Evolutionary conservation across 1,284 basidiomycete species (phyloP).

Genomic region (Ganoderma multipileum): DNA sequence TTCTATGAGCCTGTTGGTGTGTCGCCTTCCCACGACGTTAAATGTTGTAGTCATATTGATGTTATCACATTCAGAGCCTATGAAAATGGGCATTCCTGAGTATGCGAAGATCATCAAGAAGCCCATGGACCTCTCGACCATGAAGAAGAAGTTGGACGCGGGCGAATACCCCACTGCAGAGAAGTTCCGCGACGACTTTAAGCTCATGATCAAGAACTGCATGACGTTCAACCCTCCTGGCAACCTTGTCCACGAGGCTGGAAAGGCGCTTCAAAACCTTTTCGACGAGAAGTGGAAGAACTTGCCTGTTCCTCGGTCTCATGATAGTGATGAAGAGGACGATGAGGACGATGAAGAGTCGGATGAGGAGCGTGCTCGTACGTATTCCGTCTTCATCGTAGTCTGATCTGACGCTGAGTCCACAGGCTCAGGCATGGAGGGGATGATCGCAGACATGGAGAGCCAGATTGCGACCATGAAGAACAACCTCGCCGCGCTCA

Average conservation of each 20-base stretch:
- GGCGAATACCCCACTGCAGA: conserved; percentile 78
- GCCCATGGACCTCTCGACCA: conserved; percentile 94
- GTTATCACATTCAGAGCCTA: conserved; percentile 59
- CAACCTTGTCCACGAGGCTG: conserved; percentile 86
- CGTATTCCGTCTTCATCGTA: conserved; percentile 34
- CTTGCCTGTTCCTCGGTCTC: conserved; percentile 67
- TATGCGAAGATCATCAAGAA: conserved; percentile 92
- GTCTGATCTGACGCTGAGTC: conserved; percentile 5
- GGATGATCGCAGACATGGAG: conserved; percentile 75
- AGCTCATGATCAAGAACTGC: conserved; percentile 94
- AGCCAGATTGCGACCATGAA: conserved; percentile 77
- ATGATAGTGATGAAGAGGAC: conserved; percentile 59
- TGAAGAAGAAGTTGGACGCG: conserved; percentile 83
- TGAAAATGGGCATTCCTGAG: conserved; percentile 82
- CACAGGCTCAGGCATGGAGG: conserved; percentile 44
- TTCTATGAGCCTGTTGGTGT: conserved; percentile 94
- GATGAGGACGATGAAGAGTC: conserved; percentile 50
- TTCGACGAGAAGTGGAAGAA: conserved; percentile 93
- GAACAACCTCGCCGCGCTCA: conserved; percentile 64
- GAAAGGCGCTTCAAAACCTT: conserved; percentile 79
- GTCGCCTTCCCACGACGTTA: conserved; percentile 40
- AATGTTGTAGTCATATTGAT: not conserved
- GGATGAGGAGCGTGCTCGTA: conserved; percentile 59
- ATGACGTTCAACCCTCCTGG: conserved; percentile 91
- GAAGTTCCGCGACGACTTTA: conserved; percentile 91